Conservation (phyloP, 208 protist genomes). For the Vickermania spadyakhi region DNA sequence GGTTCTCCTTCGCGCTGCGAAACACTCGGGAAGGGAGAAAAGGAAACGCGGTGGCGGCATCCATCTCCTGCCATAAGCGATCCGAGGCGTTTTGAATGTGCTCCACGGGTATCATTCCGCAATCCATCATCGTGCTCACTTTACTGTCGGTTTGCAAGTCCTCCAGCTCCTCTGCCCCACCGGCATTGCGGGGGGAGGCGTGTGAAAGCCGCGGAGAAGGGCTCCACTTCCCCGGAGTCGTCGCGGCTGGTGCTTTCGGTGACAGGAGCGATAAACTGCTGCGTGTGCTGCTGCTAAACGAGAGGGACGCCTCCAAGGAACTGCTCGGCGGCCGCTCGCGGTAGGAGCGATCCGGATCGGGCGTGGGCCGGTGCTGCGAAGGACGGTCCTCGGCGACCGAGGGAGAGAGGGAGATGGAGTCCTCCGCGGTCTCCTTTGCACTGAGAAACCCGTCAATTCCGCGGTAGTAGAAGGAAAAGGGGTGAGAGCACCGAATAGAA, state of each 20-base stretch:
- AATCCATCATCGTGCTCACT: not conserved
- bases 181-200: too few relatives aligned
- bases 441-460: not conserved
- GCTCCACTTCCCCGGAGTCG: not conserved
- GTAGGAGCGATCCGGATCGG: too few relatives aligned
- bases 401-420: too few relatives aligned
- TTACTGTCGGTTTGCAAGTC: not conserved
- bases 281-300: not conserved
- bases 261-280: not conserved
- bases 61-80: not conserved
- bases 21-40: not conserved
- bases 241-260: not conserved
- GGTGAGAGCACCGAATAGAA: slow-evolving; percentile 56
- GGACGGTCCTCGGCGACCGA: too few relatives aligned
- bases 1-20: not conserved
- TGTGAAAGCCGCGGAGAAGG: too few relatives aligned
- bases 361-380: too few relatives aligned
- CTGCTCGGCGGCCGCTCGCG: too few relatives aligned
- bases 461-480: slow-evolving; percentile 31
- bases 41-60: not conserved
- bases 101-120: not conserved
- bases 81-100: not conserved
- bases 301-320: not conserved
- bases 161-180: not conserved
- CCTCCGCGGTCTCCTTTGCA: not conserved